Conservation (phyloP, 306 rosid genomes). For the Glycyrrhiza uralensis region DNA sequence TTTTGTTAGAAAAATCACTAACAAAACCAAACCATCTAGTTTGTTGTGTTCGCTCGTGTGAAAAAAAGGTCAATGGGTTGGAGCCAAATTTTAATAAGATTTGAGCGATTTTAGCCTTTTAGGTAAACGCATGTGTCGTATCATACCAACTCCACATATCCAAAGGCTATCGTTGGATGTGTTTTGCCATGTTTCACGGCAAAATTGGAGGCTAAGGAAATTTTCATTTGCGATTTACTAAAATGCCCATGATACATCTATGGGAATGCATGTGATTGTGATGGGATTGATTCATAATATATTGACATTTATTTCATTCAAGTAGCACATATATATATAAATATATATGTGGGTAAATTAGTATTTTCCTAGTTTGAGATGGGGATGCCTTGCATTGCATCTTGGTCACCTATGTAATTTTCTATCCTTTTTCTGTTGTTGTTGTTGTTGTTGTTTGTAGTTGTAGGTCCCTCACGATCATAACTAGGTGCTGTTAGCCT, state of each 20-base stretch:
- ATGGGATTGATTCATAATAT: not conserved
- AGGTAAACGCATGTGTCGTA: conserved; percentile 7
- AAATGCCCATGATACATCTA: conserved; percentile 11
- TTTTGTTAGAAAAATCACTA: not conserved
- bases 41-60: conserved; percentile 14
- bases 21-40: not conserved
- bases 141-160: conserved; percentile 37
- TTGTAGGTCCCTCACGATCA: conserved; percentile 43
- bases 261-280: not conserved
- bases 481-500: conserved; percentile 29
- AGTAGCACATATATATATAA: too few species aligned
- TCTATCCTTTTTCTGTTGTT: conserved; percentile 3
- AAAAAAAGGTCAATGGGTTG: conserved; percentile 20
- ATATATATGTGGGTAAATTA: not conserved
- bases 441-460: too few species aligned
- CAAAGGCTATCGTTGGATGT: conserved; percentile 8
- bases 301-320: too few species aligned
- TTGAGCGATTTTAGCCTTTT: conserved; percentile 32
- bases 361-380: not conserved
- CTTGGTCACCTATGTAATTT: conserved; percentile 36
- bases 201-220: conserved; percentile 40
- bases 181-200: conserved; percentile 64
- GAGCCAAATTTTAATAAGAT: not conserved
- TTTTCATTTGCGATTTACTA: conserved; percentile 20
- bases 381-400: not conserved